These are phyloP conservation scores for Linderina pennispora DNA, from an alignment of 192 early-diverging fungal species.

Conservation along the genomic window DNA sequence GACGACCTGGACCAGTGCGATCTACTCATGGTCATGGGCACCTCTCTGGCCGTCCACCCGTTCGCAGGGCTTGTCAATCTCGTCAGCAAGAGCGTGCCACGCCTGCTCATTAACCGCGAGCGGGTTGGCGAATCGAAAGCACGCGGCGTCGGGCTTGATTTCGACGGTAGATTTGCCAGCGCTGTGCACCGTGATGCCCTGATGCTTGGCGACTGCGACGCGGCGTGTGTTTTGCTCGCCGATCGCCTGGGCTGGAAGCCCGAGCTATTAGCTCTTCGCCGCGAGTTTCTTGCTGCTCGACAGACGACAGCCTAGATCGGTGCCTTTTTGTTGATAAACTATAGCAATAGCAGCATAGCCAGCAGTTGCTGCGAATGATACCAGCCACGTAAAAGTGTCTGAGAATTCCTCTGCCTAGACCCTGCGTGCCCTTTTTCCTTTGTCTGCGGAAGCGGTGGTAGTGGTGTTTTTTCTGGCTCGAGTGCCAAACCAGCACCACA, in stretches of 20 bases:
- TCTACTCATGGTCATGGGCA: slow-evolving; percentile 91
- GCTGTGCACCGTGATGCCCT: slow-evolving; percentile 70
- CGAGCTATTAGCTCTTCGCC: slow-evolving; percentile 23
- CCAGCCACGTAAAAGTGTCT: too few relatives aligned
- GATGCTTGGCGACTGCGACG: slow-evolving; percentile 78
- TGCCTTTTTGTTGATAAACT: slow-evolving; percentile 1
- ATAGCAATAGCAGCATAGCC: too few relatives aligned
- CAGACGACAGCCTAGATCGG: slow-evolving; percentile 5
- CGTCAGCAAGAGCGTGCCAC: slow-evolving; percentile 59
- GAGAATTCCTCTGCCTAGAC: too few relatives aligned
- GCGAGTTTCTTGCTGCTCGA: slow-evolving; percentile 3
- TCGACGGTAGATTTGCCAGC: slow-evolving; percentile 55
- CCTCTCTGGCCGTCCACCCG: slow-evolving; percentile 83
- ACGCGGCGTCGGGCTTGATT: slow-evolving; percentile 64
- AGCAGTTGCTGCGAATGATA: too few relatives aligned
- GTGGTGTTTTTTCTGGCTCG: too few relatives aligned
- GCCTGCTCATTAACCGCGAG: slow-evolving; percentile 89
- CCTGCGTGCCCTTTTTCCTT: too few relatives aligned
- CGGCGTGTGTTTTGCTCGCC: slow-evolving; percentile 62
- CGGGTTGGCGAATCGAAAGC: slow-evolving; percentile 57
- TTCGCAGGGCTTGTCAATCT: slow-evolving; percentile 74
- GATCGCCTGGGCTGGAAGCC: slow-evolving; percentile 67
- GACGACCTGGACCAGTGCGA: slow-evolving; percentile 76
- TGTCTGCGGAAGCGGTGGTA: too few relatives aligned
- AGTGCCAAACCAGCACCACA: too few relatives aligned